Base-by-base conservation (phyloP, 2,329 filamentous ascomycete genomes). In the Aspergillus bombycis region DNA sequence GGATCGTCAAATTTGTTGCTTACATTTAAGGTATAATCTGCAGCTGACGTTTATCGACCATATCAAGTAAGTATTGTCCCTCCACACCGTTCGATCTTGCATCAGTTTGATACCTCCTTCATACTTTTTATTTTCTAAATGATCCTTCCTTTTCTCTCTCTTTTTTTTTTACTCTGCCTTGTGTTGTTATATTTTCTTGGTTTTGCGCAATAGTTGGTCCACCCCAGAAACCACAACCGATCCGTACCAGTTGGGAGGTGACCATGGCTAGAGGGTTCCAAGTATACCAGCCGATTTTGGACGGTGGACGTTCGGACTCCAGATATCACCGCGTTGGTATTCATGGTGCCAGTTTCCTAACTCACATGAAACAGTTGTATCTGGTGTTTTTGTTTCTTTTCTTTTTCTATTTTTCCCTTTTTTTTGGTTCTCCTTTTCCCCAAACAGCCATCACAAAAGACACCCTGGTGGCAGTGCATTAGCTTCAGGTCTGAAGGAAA, bases 1-100 rank as follows among this genome's bases (percentile, higher is more conserved):
- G 57, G 56, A 58, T 62, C 55, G 60, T 53, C 64, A 60, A 53
- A 62, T 52, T 62, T 56, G 41, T 64, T 62, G 66, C 65, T 70
- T 68, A 70, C 67, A 57, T 64, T 65, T 60, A 48, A 68, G 67
- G 72, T 67, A 58, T 70, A 65, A 60, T 65, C 63, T 67, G 57
- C 71, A 80, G 80, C 79, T 66, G 80, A 82, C 80, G 78, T 81
- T 61, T 82, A 82, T 75, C 80, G 80, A 66, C 80, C 80, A 67
- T 74, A 75, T 68, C 77, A 80, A 78, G 80, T 82, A 78, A 79
- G 79, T 80, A 52, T 52, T 41, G 48, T 57, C 63, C 56, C 61
- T 65, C 11, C 16, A 32, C 28, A 32, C 16, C 2, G 62, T 62
- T 62, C 52, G 26, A 63, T 61, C 52, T 28, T 34, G 54, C 48